Evolutionary conservation across 805 yeast genomes (phyloP).

Genomic region (Lachancea lanzarotensis): DNA sequence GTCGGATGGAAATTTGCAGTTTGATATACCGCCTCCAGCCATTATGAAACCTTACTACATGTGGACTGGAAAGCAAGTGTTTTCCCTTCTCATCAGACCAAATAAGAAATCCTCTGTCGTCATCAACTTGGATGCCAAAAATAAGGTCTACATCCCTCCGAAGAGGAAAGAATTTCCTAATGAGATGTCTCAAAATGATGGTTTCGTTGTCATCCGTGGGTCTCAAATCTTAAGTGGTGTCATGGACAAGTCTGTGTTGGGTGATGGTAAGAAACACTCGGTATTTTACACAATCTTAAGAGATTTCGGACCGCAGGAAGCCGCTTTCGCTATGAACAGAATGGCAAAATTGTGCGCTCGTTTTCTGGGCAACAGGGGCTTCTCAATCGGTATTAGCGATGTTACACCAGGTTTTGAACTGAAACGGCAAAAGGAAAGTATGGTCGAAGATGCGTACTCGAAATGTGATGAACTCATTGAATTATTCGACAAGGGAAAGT

Average conservation of each 20-base stretch:
- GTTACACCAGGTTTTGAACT: constrained; percentile 88
- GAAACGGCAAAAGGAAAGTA: constrained; percentile 68
- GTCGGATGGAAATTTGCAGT: constrained; percentile 85
- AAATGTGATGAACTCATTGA: constrained; percentile 88
- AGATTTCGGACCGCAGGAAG: constrained; percentile 95
- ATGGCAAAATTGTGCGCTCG: constrained; percentile 99
- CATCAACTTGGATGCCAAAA: constrained; percentile 90
- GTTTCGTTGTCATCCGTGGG: constrained; percentile 84
- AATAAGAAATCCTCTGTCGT: constrained; percentile 68
- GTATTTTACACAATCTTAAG: constrained; percentile 91
- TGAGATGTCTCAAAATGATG: constrained; percentile 98
- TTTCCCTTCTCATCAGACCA: constrained; percentile 80
- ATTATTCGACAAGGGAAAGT: constrained; percentile 69
- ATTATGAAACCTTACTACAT: constrained; percentile 79
- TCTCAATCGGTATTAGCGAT: constrained; percentile 94
- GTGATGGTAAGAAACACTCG: constrained; percentile 97
- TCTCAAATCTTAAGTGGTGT: constrained; percentile 86
- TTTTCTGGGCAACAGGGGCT: constrained; percentile 89
- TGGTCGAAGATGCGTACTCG: constrained; percentile 85
- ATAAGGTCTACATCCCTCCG: constrained; percentile 84
- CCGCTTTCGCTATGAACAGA: constrained; percentile 93
- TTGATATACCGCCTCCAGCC: constrained; percentile 94
- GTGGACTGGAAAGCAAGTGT: constrained; percentile 98
- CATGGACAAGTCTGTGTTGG: constrained; percentile 93
- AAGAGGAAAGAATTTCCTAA: constrained; percentile 54